phyloP scores from a whole-genome alignment of 2,329 filamentous ascomycete species.

The Pseudogymnoascus destructans region DNA sequence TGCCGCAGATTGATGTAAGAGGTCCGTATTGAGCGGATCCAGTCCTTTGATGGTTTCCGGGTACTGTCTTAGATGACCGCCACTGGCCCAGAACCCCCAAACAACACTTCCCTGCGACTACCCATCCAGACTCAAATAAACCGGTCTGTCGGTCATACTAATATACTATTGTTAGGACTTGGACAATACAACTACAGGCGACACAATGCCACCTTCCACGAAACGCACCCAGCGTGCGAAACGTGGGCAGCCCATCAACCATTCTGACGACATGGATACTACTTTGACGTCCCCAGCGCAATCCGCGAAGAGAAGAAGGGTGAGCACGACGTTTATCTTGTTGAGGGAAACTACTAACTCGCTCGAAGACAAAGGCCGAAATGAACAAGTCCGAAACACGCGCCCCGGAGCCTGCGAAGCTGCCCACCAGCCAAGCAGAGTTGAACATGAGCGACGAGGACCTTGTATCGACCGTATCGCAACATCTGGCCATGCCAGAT shows the following conservation, averaged over 20 bases:
- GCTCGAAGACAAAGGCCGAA: constrained; percentile 26
- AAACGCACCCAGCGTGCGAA: constrained; percentile 29
- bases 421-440: constrained; percentile 30
- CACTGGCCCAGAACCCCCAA: background rate
- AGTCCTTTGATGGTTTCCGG: constrained; percentile 8
- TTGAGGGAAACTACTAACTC: background rate
- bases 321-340: constrained; percentile 30
- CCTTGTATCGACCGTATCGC: constrained; percentile 23
- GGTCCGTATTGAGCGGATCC: constrained; percentile 4
- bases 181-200: constrained; percentile 16
- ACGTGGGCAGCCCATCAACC: constrained; percentile 23
- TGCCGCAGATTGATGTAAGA: constrained; percentile 5
- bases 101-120: constrained; percentile 9
- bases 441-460: constrained; percentile 37
- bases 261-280: constrained; percentile 18
- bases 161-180: constrained; percentile 2
- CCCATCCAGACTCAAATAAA: background rate
- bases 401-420: constrained; percentile 25
- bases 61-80: constrained; percentile 6
- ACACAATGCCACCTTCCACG: constrained; percentile 29
- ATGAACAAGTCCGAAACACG: constrained; percentile 20
- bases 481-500: constrained; percentile 20
- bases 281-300: constrained; percentile 42
- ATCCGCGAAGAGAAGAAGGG: constrained; percentile 52
- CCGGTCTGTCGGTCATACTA: background rate